These are phyloP conservation scores for Hymenoscyphus linearis DNA, from an alignment of 2,329 filamentous ascomycete species.

Conservation along the genomic window DNA sequence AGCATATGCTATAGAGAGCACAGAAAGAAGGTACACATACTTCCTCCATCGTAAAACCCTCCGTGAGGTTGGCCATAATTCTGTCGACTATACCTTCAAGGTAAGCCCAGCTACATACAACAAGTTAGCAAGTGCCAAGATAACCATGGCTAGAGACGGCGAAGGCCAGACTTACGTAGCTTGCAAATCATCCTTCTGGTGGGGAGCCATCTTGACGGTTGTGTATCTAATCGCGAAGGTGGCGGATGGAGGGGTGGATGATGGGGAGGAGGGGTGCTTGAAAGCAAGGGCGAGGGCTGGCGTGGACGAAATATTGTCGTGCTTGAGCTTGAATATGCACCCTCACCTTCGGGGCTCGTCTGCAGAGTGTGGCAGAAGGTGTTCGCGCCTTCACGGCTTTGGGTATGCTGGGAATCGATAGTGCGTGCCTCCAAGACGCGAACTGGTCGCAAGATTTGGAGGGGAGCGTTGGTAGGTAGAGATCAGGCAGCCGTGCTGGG, in stretches of 20 bases:
- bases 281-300: background rate
- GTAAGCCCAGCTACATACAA: conserved; percentile 69
- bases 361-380: background rate
- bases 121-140: background rate
- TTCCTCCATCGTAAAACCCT: conserved; percentile 89
- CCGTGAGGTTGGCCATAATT: conserved; percentile 89
- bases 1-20: conserved; percentile 3
- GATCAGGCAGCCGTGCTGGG: background rate
- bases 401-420: conserved; percentile 6
- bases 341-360: background rate
- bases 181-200: conserved; percentile 47
- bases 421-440: conserved; percentile 8
- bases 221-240: conserved; percentile 37
- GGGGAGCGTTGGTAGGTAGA: background rate
- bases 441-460: conserved; percentile 4
- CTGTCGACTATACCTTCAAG: conserved; percentile 81
- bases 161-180: conserved; percentile 48
- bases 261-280: background rate
- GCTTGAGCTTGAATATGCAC: background rate
- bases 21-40: conserved; percentile 40
- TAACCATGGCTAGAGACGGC: background rate
- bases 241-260: background rate
- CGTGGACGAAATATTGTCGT: background rate
- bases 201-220: conserved; percentile 36
- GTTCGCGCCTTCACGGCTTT: background rate